These are phyloP conservation scores for Phytophthora parvispora DNA, from an alignment of 352 stramenopile species.

Conservation along the genomic window DNA sequence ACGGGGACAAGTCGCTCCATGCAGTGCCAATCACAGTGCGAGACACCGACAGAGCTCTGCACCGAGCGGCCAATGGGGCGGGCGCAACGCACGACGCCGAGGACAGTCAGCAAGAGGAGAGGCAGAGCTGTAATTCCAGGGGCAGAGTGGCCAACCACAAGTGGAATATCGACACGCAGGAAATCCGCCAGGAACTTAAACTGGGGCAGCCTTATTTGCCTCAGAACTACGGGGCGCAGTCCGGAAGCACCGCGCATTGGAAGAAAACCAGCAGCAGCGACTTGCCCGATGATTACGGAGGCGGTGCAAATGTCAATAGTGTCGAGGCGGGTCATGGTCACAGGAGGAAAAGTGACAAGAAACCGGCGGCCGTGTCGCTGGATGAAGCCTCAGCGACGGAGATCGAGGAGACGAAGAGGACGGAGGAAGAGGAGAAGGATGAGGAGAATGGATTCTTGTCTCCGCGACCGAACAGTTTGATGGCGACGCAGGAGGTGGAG, in stretches of 20 bases:
- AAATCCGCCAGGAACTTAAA: constrained; percentile 62
- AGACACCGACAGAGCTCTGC: constrained; percentile 48
- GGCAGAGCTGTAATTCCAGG: constrained; percentile 32
- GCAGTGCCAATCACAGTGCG: constrained; percentile 31
- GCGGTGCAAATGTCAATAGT: constrained; percentile 3
- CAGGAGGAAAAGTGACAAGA: constrained; percentile 11
- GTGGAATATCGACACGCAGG: constrained; percentile 78
- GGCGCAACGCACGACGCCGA: neutral
- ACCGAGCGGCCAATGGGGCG: constrained; percentile 24
- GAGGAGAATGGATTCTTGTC: constrained; percentile 2
- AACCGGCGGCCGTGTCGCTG: constrained; percentile 10
- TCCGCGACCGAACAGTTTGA: constrained; percentile 24
- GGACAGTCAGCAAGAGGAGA: constrained; percentile 12
- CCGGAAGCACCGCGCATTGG: constrained; percentile 16
- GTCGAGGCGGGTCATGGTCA: neutral
- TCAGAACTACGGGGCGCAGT: constrained; percentile 28
- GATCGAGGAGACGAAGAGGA: constrained; percentile 2
- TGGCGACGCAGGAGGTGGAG: constrained; percentile 65
- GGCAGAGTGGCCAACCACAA: constrained; percentile 68
- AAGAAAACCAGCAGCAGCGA: constrained; percentile 55
- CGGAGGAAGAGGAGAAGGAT: constrained; percentile 2
- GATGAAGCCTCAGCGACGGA: constrained; percentile 20
- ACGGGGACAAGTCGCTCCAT: constrained; percentile 45
- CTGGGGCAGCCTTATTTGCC: constrained; percentile 40
- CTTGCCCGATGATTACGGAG: constrained; percentile 50